phyloP scores from a whole-genome alignment of 129 eudicot species.

The Flaveria ramosissima region DNA sequence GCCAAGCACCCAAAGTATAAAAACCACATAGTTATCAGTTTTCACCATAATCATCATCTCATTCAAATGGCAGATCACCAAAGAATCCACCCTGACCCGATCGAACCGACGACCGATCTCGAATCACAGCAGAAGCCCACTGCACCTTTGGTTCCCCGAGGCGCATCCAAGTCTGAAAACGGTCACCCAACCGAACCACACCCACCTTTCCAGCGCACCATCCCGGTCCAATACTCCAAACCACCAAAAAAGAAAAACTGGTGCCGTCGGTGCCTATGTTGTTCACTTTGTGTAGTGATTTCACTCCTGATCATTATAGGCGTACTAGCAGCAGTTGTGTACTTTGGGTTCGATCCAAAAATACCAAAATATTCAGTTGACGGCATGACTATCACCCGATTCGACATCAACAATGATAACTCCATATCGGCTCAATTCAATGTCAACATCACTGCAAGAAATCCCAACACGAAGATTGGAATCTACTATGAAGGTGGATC shows the following conservation, averaged over 20 bases:
- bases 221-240: slow-evolving; percentile 53
- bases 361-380: slow-evolving; percentile 78
- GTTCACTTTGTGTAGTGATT: slow-evolving; percentile 47
- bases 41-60: slow-evolving; percentile 6
- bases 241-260: slow-evolving; percentile 59
- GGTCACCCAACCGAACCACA: slow-evolving; percentile 53
- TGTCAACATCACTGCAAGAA: slow-evolving; percentile 77
- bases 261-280: slow-evolving; percentile 57
- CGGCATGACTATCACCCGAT: slow-evolving; percentile 55
- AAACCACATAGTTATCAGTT: not conserved
- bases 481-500: slow-evolving; percentile 74
- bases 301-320: slow-evolving; percentile 46
- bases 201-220: slow-evolving; percentile 43
- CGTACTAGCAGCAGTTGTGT: slow-evolving; percentile 62
- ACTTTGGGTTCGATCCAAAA: slow-evolving; percentile 75
- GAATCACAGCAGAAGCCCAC: slow-evolving; percentile 54
- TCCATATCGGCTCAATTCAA: slow-evolving; percentile 69
- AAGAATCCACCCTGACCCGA: slow-evolving; percentile 46
- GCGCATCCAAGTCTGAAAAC: slow-evolving; percentile 55
- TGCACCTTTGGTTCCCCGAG: slow-evolving; percentile 57
- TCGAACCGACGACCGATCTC: slow-evolving; percentile 39
- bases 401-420: slow-evolving; percentile 45
- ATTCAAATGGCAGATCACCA: slow-evolving; percentile 46
- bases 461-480: slow-evolving; percentile 83
- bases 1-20: slow-evolving; percentile 19